Evolutionary conservation across 2,329 filamentous ascomycete species (phyloP), one percentile per base, ranked within the genome.

Genomic region (Penicillium corylophilum): DNA sequence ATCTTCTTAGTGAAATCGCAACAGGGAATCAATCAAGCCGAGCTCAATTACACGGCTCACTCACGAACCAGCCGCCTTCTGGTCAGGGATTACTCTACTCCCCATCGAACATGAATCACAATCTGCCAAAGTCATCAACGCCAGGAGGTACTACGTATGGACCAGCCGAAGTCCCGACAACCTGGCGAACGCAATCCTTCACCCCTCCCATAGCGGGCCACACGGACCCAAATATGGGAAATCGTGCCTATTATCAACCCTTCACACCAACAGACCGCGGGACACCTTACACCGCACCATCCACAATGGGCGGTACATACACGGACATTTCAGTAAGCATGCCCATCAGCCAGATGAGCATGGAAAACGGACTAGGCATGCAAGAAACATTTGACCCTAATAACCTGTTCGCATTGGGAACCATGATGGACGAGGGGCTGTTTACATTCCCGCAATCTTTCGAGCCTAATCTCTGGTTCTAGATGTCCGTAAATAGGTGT

Each of bases 1-100:
- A 73, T 40, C 63, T 73, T 10, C 64, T 71, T 50, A 68, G 68
- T 53, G 69, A 75, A 71, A 71, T 75, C 56, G 74, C 73, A 54
- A 73, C 71, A 59, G 68, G 61, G 43, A 63, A 69, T 31, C 66
- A 68, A 23, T 36, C 51, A 4, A 52, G 58, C 35, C 55, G 42
- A 38, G 43, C 43, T 33, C 33, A 55, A 12, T 46, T 42, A 3
- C 41, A 44, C 3, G 7, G 43, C 33, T 40, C 40, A n/a, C 2
- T 35, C 28, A 39, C 23, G 18, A 33, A 43, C 26, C 35, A 23
- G 20, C 38, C 56, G 10, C 24, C 38, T 28, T 44, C 48, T 18
- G 28, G 47, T 10, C 53, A 54, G 46, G 36, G 50, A 39, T 33
- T 24, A 20, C 10, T 49, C n/a, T 58, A 54, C 40, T 44, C 47